Evolutionary conservation across 73 alveolate genomes (phyloP).

Genomic region (Paramecium octaurelia): DNA sequence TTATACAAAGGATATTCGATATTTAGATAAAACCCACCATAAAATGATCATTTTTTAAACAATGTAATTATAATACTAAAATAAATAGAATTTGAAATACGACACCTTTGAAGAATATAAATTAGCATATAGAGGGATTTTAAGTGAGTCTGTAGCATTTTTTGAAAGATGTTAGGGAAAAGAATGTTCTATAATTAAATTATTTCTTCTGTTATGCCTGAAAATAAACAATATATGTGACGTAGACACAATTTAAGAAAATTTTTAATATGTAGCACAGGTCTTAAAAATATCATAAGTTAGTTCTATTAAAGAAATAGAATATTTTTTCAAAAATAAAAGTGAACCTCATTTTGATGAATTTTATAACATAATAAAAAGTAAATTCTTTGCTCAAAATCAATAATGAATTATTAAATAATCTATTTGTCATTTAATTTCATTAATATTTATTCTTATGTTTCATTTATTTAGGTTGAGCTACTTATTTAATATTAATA

Average conservation of each 20-base stretch:
- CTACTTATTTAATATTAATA: too few relatives aligned
- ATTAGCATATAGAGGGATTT: neutral
- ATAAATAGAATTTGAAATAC: neutral
- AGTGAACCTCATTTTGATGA: neutral
- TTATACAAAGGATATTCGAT: neutral
- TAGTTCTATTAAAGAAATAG: neutral
- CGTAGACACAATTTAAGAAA: neutral
- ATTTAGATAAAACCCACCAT: neutral
- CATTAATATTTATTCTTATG: too few relatives aligned
- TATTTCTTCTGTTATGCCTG: neutral
- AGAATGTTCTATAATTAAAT: neutral
- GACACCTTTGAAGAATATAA: neutral
- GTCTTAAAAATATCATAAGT: neutral
- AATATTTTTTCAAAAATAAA: neutral
- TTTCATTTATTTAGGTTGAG: too few relatives aligned
- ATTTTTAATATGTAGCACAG: neutral
- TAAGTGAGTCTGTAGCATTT: neutral
- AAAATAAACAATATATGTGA: neutral
- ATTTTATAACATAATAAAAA: neutral
- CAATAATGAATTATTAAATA: neutral
- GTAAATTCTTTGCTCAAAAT: neutral
- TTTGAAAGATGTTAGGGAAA: neutral
- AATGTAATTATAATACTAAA: neutral
- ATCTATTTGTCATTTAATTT: neutral
- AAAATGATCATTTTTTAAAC: neutral